These are phyloP conservation scores for Rosa rugosa DNA, from an alignment of 306 rosid genomes.

Conservation along the genomic window DNA sequence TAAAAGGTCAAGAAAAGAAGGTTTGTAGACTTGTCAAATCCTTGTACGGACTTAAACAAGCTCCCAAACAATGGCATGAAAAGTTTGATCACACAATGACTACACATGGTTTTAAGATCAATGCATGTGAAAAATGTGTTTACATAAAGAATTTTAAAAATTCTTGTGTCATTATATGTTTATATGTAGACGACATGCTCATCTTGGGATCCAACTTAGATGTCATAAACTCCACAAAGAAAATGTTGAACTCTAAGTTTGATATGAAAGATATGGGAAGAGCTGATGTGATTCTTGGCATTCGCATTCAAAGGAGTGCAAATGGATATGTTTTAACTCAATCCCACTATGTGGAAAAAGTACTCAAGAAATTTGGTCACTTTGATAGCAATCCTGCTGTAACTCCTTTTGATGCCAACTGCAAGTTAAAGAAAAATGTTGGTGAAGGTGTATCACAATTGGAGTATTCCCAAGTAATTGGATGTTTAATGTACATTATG, in stretches of 20 bases:
- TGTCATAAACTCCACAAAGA: background rate
- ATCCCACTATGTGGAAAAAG: background rate
- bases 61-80: background rate
- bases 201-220: background rate
- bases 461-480: background rate
- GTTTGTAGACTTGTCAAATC: background rate
- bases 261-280: background rate
- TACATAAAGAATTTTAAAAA: background rate
- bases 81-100: background rate
- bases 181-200: conserved; percentile 1
- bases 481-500: background rate
- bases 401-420: background rate
- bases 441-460: background rate
- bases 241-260: background rate
- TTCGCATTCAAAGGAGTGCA: background rate
- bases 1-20: background rate
- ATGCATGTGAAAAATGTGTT: background rate
- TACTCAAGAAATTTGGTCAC: background rate
- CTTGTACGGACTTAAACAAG: background rate
- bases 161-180: background rate
- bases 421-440: background rate
- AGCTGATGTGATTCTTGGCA: background rate
- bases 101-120: background rate
- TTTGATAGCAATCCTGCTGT: background rate
- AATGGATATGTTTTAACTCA: background rate